These are phyloP conservation scores for Hordeum pubiflorum DNA, from an alignment of 202 grass and related monocot species.

Conservation along the genomic window DNA sequence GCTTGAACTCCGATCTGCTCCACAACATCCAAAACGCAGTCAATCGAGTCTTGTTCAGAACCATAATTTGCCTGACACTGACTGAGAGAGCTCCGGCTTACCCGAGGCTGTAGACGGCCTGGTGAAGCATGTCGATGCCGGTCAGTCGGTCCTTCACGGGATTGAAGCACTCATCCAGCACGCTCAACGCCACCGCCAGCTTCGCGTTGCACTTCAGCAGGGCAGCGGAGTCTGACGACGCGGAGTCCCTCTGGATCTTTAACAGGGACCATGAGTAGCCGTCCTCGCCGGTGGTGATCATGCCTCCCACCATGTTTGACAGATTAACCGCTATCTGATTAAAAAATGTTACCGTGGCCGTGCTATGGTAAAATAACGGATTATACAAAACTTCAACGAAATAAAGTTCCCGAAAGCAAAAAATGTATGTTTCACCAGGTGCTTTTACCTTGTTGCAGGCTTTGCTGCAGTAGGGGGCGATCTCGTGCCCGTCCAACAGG, in stretches of 20 bases:
- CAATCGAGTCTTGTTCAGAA: no score
- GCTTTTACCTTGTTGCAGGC: conserved; percentile 39
- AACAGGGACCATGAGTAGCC: conserved; percentile 58
- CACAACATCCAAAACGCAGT: background rate
- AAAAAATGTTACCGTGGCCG: background rate
- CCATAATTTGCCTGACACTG: no score
- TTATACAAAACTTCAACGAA: no score
- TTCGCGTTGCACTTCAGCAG: conserved; percentile 54
- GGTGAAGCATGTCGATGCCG: conserved; percentile 48
- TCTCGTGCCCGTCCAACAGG: background rate
- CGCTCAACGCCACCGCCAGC: conserved; percentile 44
- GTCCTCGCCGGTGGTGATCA: conserved; percentile 26
- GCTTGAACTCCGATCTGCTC: conserved; percentile 54
- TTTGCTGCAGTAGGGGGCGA: conserved; percentile 17
- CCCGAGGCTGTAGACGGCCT: conserved; percentile 63
- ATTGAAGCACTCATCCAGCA: conserved; percentile 69
- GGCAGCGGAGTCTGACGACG: background rate
- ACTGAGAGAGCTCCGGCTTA: background rate
- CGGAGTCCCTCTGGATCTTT: conserved; percentile 40
- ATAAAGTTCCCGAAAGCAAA: background rate
- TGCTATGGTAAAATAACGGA: background rate
- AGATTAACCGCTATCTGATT: conserved; percentile 51
- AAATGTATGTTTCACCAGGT: background rate
- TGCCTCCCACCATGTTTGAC: conserved; percentile 42
- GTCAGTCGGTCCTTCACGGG: conserved; percentile 61